Base-by-base conservation (phyloP, 768 basidiomycete genomes). In the Lactifluus hygrophoroides region DNA sequence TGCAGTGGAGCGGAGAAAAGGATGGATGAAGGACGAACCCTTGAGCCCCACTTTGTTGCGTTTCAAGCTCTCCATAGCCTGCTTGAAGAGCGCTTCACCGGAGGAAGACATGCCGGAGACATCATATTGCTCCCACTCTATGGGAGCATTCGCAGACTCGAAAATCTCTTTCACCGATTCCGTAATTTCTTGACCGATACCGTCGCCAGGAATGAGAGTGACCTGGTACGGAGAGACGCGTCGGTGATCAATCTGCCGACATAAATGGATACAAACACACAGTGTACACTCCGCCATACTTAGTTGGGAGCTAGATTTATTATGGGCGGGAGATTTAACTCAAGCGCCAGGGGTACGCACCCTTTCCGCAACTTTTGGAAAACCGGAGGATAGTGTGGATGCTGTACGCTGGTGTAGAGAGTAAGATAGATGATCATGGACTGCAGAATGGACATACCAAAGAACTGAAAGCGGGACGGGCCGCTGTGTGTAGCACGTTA, bases 81-180 rank as follows among this genome's bases (percentile, higher is more conserved):
- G 84, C 74, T 88, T 93, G 82, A 99, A 98, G 66, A 97, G 83
- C 48, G 84, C 89, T 72, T 97, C 96, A 65, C 94, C 94, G 48
- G 89, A 79, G 38, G 89, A 90, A 37, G 94, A 95, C 80, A 94
- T 85, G 58, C 96, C 96, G 40, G 94, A 95, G 63, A 99, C 94
- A 69, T 97, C 83, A 75, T 94, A 97, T 72, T 97, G 94, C 69
- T 97, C 94, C 90, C 92, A 96, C 71, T 97, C 92, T 74, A 99
- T 95, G 72, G 96, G 96, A 32, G 94, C 96, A 69, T 98, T 99
- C 70, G 93, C 83, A 65, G 90, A 81, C 72, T 95, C 92, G 69
- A 99, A 99, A 70, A 99, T 94, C 74, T 98, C 94, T 76, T 99
- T 98, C 65, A 99, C 94, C 1, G 93, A 94, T 74, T 95, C 91